phyloP scores from a whole-genome alignment of 345 rosid genomes.

The Geranium rotundifolium region DNA sequence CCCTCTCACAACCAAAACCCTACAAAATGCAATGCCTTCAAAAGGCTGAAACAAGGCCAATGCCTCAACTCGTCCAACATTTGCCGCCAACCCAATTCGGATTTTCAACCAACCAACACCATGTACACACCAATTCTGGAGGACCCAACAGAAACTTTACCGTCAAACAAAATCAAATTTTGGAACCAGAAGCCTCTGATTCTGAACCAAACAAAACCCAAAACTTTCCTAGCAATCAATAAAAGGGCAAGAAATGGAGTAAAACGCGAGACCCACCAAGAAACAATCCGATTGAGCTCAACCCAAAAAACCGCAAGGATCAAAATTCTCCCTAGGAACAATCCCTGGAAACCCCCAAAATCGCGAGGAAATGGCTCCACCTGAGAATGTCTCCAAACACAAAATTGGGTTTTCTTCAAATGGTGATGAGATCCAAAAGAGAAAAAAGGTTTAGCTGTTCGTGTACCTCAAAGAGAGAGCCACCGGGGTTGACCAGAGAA shows the following conservation, averaged over 20 bases:
- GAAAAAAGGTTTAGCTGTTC: constrained; percentile 2
- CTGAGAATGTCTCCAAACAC: background rate
- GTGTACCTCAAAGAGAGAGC: background rate
- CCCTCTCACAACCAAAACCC: constrained; percentile 10
- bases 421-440: background rate
- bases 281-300: background rate
- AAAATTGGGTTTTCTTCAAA: background rate
- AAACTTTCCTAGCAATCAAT: background rate
- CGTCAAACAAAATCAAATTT: background rate
- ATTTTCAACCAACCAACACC: background rate
- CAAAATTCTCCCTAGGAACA: background rate
- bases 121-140: background rate
- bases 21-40: background rate
- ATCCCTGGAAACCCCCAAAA: background rate
- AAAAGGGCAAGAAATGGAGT: background rate
- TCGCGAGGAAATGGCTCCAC: background rate
- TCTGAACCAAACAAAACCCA: background rate
- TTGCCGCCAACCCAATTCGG: constrained; percentile 2
- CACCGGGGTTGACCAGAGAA: constrained; percentile 16
- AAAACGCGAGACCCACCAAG: background rate
- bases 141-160: background rate
- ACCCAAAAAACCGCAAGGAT: background rate
- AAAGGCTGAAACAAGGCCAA: background rate
- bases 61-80: constrained; percentile 7
- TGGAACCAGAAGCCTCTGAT: background rate